Conservation (phyloP, 148 eudicot species). For the Agrostemma githago region DNA sequence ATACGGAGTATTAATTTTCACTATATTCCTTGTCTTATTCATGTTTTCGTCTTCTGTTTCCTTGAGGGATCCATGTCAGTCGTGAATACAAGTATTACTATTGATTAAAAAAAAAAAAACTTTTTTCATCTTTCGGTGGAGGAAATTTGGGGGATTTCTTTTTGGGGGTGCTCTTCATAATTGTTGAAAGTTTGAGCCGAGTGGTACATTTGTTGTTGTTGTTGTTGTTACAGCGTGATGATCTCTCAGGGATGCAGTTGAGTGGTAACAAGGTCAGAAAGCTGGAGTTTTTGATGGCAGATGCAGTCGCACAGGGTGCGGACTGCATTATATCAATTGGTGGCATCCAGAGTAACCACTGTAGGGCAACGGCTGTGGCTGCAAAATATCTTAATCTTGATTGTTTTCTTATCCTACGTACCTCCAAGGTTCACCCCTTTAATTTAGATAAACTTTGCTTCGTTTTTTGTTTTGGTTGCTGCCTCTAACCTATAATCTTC, state of each 20-base stretch:
- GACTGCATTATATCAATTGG: slow-evolving; percentile 85
- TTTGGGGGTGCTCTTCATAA: background rate
- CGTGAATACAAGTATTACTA: background rate
- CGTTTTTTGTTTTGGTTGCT: slow-evolving; percentile 8
- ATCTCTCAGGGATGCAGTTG: slow-evolving; percentile 95
- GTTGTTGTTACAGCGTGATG: slow-evolving; percentile 72
- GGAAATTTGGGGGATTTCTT: background rate
- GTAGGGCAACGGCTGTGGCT: slow-evolving; percentile 96
- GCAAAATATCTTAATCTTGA: slow-evolving; percentile 88
- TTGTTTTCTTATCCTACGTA: slow-evolving; percentile 83
- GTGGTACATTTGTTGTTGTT: slow-evolving; percentile 25
- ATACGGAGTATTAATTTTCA: background rate
- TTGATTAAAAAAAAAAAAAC: background rate
- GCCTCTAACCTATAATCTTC: background rate
- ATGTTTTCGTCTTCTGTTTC: background rate
- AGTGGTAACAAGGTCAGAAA: slow-evolving; percentile 98
- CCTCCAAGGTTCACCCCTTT: slow-evolving; percentile 64
- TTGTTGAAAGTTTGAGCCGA: slow-evolving; percentile 15
- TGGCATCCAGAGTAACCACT: slow-evolving; percentile 97
- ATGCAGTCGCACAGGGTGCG: slow-evolving; percentile 86
- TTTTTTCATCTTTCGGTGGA: background rate
- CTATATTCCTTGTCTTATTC: background rate
- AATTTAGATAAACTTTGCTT: slow-evolving; percentile 7
- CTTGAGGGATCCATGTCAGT: background rate
- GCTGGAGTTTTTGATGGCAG: slow-evolving; percentile 94